Evolutionary conservation across 305 asterid genomes (phyloP).

Genomic region (Ajuga reptans): DNA sequence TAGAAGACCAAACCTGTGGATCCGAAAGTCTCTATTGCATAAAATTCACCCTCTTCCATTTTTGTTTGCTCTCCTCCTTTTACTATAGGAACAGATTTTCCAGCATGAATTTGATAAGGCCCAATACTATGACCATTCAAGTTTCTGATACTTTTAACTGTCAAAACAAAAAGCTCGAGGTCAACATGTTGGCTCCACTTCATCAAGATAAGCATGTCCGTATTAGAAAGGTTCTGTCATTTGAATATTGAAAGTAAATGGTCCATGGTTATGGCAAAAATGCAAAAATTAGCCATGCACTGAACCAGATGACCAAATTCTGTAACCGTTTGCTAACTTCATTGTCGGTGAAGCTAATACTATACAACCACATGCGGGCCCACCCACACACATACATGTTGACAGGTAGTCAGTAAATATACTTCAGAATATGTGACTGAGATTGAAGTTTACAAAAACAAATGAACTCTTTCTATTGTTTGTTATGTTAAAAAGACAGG

Average conservation of each 20-base stretch:
- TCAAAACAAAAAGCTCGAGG: slow-evolving; percentile 26
- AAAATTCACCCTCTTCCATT: slow-evolving; percentile 99
- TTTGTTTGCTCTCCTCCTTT: slow-evolving; percentile 97
- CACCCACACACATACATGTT: background rate
- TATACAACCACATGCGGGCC: background rate
- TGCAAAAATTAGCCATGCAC: background rate
- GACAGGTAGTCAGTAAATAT: background rate
- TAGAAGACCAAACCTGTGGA: slow-evolving; percentile 60
- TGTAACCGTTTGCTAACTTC: background rate
- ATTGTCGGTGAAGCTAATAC: background rate
- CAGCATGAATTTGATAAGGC: slow-evolving; percentile 88
- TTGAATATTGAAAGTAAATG: background rate
- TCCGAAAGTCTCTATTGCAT: slow-evolving; percentile 95
- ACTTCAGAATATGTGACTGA: background rate
- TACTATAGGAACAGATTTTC: slow-evolving; percentile 91
- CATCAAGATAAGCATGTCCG: background rate
- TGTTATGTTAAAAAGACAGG: background rate
- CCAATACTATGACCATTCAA: slow-evolving; percentile 95
- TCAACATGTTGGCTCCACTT: slow-evolving; percentile 14
- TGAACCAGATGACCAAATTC: background rate
- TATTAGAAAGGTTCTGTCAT: background rate
- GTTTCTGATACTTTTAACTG: slow-evolving; percentile 93
- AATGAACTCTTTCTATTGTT: background rate
- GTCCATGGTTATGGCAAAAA: background rate
- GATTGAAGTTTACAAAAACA: background rate